Evolutionary conservation across 257 asterid genomes (phyloP).

Genomic region (Fraxinus pennsylvanica): DNA sequence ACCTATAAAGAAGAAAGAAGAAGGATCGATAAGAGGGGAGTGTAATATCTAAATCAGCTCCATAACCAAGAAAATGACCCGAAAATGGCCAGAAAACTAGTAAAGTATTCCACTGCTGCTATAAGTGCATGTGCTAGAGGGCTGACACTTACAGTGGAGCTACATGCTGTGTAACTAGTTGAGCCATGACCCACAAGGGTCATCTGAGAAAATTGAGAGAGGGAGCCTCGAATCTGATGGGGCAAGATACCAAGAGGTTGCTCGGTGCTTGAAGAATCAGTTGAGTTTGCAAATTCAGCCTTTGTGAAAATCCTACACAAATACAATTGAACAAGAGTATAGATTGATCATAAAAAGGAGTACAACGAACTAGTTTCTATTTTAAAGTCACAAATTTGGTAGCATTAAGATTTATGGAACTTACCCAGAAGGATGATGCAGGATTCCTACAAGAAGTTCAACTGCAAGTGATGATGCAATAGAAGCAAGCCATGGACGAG

Average conservation of each 20-base stretch:
- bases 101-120: neutral
- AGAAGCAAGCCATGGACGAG: constrained; percentile 99
- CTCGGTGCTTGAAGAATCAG: constrained; percentile 40
- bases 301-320: constrained; percentile 62
- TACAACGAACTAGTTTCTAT: neutral
- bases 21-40: neutral
- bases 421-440: constrained; percentile 91
- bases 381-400: neutral
- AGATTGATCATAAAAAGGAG: neutral
- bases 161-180: constrained; percentile 85
- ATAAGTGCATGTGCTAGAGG: neutral
- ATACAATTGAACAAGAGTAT: neutral
- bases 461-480: constrained; percentile 97
- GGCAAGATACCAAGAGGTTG: constrained; percentile 94
- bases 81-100: neutral
- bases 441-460: constrained; percentile 79
- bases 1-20: neutral
- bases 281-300: constrained; percentile 73
- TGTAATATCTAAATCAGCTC: too few relatives aligned
- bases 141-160: constrained; percentile 59
- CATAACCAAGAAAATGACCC: neutral
- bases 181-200: constrained; percentile 88
- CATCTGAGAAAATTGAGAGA: constrained; percentile 93
- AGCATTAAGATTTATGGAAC: constrained; percentile 2
- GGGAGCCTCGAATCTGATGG: constrained; percentile 89